Percentiles rank a stretch among this genome's conserved stretches.
Evolutionary conservation across 2,329 filamentous ascomycete species (phyloP).

Genomic region (Aspergillus transmontanensis): DNA sequence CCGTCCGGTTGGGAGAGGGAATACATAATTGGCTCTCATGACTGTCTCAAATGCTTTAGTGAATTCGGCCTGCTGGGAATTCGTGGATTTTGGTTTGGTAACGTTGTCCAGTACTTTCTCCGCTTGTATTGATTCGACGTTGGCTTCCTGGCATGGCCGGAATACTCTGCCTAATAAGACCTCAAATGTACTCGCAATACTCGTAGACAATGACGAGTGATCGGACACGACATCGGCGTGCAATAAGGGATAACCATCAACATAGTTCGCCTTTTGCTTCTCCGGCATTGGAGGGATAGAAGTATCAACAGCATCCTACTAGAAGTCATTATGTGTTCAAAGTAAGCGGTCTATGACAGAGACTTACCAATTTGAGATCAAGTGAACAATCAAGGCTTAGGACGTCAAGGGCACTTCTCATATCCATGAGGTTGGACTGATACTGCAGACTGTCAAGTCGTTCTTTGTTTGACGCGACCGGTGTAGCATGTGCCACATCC

Average conservation of each 20-base stretch:
- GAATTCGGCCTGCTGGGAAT: constrained; percentile 44
- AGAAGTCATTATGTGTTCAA: constrained; percentile 19
- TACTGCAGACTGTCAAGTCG: constrained; percentile 31
- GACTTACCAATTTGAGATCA: constrained; percentile 32
- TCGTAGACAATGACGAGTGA: constrained; percentile 42
- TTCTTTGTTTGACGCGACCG: constrained; percentile 20
- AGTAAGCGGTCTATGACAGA: neutral
- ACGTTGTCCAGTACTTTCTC: constrained; percentile 34
- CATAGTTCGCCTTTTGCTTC: constrained; percentile 58
- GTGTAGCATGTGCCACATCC: constrained; percentile 35
- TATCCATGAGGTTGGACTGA: constrained; percentile 36
- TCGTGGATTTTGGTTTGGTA: constrained; percentile 17
- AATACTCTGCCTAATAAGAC: constrained; percentile 32
- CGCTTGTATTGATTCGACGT: constrained; percentile 29
- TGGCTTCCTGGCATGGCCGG: constrained; percentile 17
- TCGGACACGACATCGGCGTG: constrained; percentile 54
- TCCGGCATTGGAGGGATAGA: constrained; percentile 61
- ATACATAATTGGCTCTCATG: constrained; percentile 41
- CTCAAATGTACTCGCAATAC: constrained; percentile 36
- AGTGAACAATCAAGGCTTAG: constrained; percentile 31
- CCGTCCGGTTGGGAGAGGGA: constrained; percentile 36
- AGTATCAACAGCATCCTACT: constrained; percentile 60
- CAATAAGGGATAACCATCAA: constrained; percentile 56
- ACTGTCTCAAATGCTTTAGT: constrained; percentile 56
- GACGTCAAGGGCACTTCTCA: constrained; percentile 40